Evolutionary conservation across 2,329 filamentous ascomycete genomes (phyloP).

Genomic region (Emericellopsis cladophorae): DNA sequence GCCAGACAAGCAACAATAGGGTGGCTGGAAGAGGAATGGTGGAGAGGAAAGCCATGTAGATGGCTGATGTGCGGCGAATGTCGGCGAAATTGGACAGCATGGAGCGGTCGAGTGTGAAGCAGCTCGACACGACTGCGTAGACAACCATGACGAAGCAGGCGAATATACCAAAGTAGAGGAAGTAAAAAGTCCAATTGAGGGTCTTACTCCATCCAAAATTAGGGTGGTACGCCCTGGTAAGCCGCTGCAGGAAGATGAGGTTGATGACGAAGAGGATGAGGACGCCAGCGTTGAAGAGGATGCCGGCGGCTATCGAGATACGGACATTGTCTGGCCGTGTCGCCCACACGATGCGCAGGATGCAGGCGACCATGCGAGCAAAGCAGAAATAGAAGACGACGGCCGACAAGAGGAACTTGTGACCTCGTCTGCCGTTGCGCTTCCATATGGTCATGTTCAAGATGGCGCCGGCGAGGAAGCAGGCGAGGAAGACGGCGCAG

Average conservation of each 20-base stretch:
- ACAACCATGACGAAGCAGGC: conserved; percentile 55
- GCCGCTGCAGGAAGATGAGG: conserved; percentile 61
- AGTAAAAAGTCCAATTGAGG: conserved; percentile 38
- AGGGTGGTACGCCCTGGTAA: conserved; percentile 63
- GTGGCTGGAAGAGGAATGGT: conserved; percentile 47
- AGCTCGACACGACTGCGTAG: conserved; percentile 46
- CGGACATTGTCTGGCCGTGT: conserved; percentile 21
- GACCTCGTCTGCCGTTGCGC: conserved; percentile 30
- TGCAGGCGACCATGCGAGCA: conserved; percentile 37
- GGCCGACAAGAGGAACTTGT: conserved; percentile 48
- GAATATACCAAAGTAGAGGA: conserved; percentile 44
- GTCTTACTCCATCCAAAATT: conserved; percentile 52
- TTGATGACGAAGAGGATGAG: conserved; percentile 69
- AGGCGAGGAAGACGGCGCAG: conserved; percentile 44
- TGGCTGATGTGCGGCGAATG: conserved; percentile 53
- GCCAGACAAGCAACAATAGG: conserved; percentile 30
- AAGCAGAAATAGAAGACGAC: conserved; percentile 47
- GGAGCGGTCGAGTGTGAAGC: conserved; percentile 48
- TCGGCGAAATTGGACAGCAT: conserved; percentile 40
- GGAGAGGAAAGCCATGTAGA: conserved; percentile 52
- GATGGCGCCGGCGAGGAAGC: conserved; percentile 41
- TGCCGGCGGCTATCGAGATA: conserved; percentile 43
- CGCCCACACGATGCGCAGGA: conserved; percentile 41
- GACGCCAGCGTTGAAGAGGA: conserved; percentile 64
- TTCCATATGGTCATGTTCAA: conserved; percentile 47